Evolutionary conservation across 106 monocot genomes (phyloP).

Genomic region (Agapanthus africanus): DNA sequence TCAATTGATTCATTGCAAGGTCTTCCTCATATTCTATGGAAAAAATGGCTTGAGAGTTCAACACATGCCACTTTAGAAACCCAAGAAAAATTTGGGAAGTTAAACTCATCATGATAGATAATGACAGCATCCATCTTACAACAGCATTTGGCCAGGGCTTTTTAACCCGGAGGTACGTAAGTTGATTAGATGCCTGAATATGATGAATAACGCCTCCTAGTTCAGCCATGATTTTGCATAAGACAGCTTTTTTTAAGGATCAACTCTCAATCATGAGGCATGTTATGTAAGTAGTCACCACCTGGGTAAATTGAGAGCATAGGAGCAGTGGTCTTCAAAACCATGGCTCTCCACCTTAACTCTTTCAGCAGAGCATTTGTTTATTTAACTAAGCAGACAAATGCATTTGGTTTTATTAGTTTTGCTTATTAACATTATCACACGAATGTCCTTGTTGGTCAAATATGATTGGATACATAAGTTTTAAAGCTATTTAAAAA

Average conservation of each 20-base stretch:
- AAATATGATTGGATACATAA: no score
- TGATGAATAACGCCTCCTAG: background rate
- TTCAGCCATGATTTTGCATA: background rate
- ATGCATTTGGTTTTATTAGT: background rate
- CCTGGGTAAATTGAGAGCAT: background rate
- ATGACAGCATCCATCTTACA: no score
- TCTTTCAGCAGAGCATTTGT: no score
- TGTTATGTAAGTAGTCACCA: background rate
- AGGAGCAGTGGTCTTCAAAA: background rate
- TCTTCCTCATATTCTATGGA: background rate
- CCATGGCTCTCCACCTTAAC: background rate
- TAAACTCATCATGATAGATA: no score
- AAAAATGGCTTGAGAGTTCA: background rate
- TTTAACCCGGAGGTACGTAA: no score
- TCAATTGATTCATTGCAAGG: background rate
- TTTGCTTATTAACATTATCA: no score
- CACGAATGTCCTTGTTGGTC: background rate
- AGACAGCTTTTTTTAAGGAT: background rate
- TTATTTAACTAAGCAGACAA: background rate
- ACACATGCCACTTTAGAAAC: background rate
- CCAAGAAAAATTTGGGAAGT: no score
- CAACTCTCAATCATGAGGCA: background rate
- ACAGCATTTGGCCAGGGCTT: no score
- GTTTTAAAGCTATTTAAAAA: no score
- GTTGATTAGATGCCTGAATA: background rate